phyloP scores from a whole-genome alignment of 2,329 filamentous ascomycete species.

The Alternaria rosae region DNA sequence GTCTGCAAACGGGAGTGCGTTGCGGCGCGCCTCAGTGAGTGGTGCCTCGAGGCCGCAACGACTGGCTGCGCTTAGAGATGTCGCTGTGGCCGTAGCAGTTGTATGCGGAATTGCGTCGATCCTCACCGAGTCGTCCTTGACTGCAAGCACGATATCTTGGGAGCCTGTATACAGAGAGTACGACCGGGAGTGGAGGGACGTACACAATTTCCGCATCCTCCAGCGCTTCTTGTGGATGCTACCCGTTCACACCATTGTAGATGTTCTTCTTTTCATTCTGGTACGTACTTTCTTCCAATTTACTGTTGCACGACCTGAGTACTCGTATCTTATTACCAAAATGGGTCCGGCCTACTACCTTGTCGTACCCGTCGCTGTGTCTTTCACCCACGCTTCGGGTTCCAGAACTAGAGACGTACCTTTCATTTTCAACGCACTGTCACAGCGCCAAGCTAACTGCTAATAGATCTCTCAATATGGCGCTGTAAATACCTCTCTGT shows the following conservation, averaged over 20 bases:
- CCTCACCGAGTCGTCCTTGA: constrained; percentile 39
- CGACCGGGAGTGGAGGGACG: constrained; percentile 35
- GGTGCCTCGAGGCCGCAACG: constrained; percentile 35
- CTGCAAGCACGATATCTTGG: constrained; percentile 36
- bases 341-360: background rate
- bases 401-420: background rate
- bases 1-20: constrained; percentile 46
- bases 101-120: constrained; percentile 38
- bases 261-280: constrained; percentile 39
- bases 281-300: constrained; percentile 26
- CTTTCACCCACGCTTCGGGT: background rate
- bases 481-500: constrained; percentile 37
- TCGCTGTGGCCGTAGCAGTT: constrained; percentile 34
- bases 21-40: constrained; percentile 32
- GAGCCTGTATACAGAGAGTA: constrained; percentile 34
- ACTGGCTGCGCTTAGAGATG: constrained; percentile 39
- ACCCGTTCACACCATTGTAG: constrained; percentile 31
- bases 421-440: background rate
- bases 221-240: constrained; percentile 39
- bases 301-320: background rate
- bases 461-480: constrained; percentile 39
- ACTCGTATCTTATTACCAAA: background rate
- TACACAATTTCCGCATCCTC: constrained; percentile 36
- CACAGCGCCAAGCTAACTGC: constrained; percentile 4
- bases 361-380: background rate